Base-by-base conservation (phyloP, 305 asterid genomes). In the Petunia hybrid region DNA sequence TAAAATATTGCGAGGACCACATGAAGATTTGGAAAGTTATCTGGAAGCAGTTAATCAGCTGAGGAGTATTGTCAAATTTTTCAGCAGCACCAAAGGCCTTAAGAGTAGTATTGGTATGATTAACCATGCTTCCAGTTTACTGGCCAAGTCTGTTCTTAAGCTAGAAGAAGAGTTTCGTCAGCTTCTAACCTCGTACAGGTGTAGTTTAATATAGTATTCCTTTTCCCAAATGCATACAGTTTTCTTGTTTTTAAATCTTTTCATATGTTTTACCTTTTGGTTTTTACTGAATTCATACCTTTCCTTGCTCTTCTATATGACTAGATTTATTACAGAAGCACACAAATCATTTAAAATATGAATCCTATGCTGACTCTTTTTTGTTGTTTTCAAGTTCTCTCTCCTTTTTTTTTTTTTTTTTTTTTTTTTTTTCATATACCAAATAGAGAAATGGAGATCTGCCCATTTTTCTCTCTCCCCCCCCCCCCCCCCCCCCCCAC, bases 161-260 rank as follows among this genome's bases (percentile, higher is more conserved):
- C 91, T 96, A 77, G 99, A 96, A 85, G 99, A 96, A 81, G 98
- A 96, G 78, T 96, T 89, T 74, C 91, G 90, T 77, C 94, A 92
- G 82, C 96, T 96, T 81, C 91, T 96, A 80, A 71, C 81, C 60
- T 80, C 91, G 39, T 91, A 93, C 88, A 92, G 99, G 99, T 95
- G 80, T 41, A 76, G 5, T 76, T 59, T 39, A 22, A 1, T 55
- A 7, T 40, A 53, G 14, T 4, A 39, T n/a, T 76, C 45, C 41
- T 9, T 16, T 76, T 3, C 38, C 3, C 0, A 6, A 16, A 8
- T 8, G 57, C 66, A 38, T 55, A 38, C 16, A 6, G 9, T n/a
- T 13, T 22, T 43, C 4, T 53, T 3, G 36, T 1, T 69, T 66
- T 8, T 0, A 69, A 68, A 68, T 4, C 10, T 45, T 14, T 22